These are phyloP conservation scores for Suillus clintonianus DNA, from an alignment of 768 basidiomycete species.

Conservation along the genomic window DNA sequence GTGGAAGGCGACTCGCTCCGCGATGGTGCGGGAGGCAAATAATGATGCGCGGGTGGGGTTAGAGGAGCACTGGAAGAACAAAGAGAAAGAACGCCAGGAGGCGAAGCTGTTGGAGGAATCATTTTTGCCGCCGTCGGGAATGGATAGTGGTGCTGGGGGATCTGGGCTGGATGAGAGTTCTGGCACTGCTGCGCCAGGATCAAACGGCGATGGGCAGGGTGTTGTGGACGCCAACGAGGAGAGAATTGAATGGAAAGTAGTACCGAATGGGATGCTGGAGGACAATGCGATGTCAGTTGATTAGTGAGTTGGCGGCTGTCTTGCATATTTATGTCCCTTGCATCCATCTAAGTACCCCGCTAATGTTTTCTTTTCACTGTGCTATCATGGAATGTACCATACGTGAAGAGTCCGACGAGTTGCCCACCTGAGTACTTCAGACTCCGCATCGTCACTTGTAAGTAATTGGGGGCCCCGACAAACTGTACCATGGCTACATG, in stretches of 20 bases:
- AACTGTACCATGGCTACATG: too few species aligned
- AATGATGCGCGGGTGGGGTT: conserved; percentile 46
- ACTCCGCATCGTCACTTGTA: not conserved
- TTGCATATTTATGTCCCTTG: not conserved
- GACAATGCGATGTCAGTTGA: not conserved
- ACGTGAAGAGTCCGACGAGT: not conserved
- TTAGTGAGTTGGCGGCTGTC: not conserved
- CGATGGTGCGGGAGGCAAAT: conserved; percentile 68
- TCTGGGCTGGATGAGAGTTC: not conserved
- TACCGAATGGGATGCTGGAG: not conserved
- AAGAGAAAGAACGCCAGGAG: conserved; percentile 30
- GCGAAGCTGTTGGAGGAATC: conserved; percentile 16
- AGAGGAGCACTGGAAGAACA: conserved; percentile 38
- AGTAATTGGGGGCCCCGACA: too few species aligned
- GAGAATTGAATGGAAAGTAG: not conserved
- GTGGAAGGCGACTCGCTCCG: conserved; percentile 51
- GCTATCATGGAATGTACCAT: conserved; percentile 1
- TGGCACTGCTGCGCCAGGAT: not conserved
- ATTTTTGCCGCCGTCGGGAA: conserved; percentile 7
- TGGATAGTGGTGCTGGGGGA: not conserved
- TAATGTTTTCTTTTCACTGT: not conserved
- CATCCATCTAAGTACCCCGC: not conserved
- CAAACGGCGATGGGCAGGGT: not conserved
- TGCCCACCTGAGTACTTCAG: not conserved
- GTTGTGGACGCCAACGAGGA: not conserved